Evolutionary conservation across 2,329 filamentous ascomycete genomes (phyloP).

Genomic region (Cladosporium sphaerospermum): DNA sequence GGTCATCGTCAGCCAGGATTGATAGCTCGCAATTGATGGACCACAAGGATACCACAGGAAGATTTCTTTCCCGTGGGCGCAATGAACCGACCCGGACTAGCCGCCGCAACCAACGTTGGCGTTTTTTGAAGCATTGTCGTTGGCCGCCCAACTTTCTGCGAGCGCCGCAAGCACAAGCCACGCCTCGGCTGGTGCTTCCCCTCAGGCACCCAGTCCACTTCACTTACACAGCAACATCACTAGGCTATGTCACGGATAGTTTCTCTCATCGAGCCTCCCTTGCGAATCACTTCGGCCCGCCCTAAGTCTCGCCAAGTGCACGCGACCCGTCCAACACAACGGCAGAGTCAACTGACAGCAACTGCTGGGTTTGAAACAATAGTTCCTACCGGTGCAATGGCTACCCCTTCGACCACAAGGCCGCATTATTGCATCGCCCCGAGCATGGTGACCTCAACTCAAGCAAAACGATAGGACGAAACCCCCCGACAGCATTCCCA

Average conservation of each 20-base stretch:
- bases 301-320: background rate
- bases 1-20: too few relatives aligned
- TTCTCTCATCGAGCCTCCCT: background rate
- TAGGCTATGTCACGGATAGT: background rate
- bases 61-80: background rate
- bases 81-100: background rate
- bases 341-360: background rate
- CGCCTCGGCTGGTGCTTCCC: background rate
- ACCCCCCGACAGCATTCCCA: background rate
- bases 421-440: background rate
- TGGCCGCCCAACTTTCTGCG: background rate
- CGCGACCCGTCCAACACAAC: background rate
- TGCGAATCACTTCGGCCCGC: background rate
- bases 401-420: background rate
- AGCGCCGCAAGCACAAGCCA: background rate
- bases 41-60: background rate
- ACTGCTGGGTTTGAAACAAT: background rate
- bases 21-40: too few relatives aligned
- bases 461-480: slow-evolving; percentile 1
- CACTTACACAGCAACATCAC: background rate
- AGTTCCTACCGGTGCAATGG: background rate
- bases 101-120: background rate
- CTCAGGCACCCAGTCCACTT: background rate
- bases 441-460: background rate
- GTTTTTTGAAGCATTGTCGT: background rate